Conservation (phyloP, 352 stramenopile genomes). For the Phytophthora colocasiae region DNA sequence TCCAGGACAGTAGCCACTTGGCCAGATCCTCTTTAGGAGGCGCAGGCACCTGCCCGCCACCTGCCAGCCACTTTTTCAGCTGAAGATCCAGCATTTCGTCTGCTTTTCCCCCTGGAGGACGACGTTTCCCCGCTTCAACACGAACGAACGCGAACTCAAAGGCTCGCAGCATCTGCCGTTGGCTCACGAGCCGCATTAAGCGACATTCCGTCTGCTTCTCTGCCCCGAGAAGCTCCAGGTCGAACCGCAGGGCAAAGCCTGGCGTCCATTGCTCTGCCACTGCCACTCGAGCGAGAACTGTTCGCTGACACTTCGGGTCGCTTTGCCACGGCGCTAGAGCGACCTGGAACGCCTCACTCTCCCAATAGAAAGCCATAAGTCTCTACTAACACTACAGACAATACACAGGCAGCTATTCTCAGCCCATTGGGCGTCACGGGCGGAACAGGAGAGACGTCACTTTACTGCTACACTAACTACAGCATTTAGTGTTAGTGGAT, state of each 20-base stretch:
- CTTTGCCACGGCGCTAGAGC: conserved; percentile 35
- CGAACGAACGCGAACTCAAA: conserved; percentile 48
- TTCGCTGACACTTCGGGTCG: conserved; percentile 25
- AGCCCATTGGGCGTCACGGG: conserved; percentile 1
- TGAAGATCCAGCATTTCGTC: conserved; percentile 26
- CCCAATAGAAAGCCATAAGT: conserved; percentile 33
- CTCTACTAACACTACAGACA: neutral
- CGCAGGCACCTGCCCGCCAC: conserved; percentile 23
- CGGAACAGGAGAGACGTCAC: conserved; percentile 15
- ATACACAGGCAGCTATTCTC: too few species aligned
- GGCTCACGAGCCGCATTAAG: conserved; percentile 46
- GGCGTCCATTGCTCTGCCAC: conserved; percentile 49
- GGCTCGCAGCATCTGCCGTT: conserved; percentile 51
- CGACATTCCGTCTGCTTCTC: neutral
- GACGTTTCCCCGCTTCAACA: neutral
- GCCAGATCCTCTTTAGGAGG: conserved; percentile 59
- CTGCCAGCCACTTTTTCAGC: conserved; percentile 46
- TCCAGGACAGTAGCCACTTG: conserved; percentile 64
- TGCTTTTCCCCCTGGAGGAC: conserved; percentile 14
- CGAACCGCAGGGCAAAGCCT: conserved; percentile 56
- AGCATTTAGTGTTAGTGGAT: too few species aligned
- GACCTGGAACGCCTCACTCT: conserved; percentile 22
- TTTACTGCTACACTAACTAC: too few species aligned
- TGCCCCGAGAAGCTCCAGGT: conserved; percentile 16
- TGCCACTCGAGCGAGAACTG: conserved; percentile 23